Percentiles rank a stretch among this genome's conserved stretches.
These are phyloP conservation scores for Wickerhamomyces chaumierensis DNA, from an alignment of 805 yeast species.

Conservation along the genomic window DNA sequence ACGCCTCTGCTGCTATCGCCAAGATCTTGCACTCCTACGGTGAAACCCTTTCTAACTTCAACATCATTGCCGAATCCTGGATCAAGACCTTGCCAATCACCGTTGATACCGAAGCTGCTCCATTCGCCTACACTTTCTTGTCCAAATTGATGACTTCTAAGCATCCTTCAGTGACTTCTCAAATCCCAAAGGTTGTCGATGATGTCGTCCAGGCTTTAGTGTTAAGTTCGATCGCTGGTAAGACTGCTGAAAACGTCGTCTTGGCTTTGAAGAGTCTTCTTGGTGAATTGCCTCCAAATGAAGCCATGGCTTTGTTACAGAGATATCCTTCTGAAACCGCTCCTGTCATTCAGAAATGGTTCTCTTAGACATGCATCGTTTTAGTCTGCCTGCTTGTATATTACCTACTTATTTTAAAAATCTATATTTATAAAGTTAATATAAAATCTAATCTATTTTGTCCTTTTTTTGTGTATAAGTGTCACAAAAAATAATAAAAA, in stretches of 20 bases:
- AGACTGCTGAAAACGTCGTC: constrained; percentile 57
- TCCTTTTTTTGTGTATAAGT: no score
- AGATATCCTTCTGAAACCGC: constrained; percentile 52
- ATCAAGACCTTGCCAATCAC: constrained; percentile 68
- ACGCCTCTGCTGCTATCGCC: constrained; percentile 72
- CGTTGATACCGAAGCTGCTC: constrained; percentile 83
- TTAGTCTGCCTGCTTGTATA: no score
- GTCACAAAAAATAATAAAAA: no score
- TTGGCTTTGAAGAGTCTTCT: constrained; percentile 53
- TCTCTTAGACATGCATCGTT: constrained; percentile 22
- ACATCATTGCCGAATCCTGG: constrained; percentile 65
- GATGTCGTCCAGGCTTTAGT: constrained; percentile 63
- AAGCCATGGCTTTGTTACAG: constrained; percentile 53
- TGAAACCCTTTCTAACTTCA: constrained; percentile 45
- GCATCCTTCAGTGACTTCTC: constrained; percentile 45
- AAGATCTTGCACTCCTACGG: constrained; percentile 63
- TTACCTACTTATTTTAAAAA: no score
- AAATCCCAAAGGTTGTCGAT: constrained; percentile 53
- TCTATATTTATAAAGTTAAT: no score
- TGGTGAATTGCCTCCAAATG: constrained; percentile 53
- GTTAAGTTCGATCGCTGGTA: constrained; percentile 57
- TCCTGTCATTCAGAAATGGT: constrained; percentile 50
- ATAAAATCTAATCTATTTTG: no score
- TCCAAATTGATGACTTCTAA: constrained; percentile 57
- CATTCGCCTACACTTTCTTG: constrained; percentile 68